Percentiles rank a stretch among this genome's conserved stretches.
Conservation (phyloP, 2,329 filamentous ascomycete species). For the Sordariomycetes sp. region DNA sequence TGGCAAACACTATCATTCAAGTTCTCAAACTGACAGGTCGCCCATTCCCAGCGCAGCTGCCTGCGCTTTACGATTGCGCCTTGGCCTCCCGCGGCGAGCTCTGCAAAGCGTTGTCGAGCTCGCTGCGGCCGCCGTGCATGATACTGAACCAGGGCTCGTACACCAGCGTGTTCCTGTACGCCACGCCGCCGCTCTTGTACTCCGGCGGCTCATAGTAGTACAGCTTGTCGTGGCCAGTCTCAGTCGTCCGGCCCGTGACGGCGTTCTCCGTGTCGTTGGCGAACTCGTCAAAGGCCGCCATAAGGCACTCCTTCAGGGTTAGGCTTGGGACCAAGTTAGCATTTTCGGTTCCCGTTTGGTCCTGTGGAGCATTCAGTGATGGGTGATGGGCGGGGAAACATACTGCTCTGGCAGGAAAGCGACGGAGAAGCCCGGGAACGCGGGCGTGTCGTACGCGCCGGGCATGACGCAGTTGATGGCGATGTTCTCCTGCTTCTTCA, state of each 20-base stretch:
- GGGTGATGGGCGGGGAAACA: background rate
- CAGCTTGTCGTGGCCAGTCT: constrained; percentile 28
- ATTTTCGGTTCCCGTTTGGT: background rate
- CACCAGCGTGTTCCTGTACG: constrained; percentile 8
- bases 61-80: background rate
- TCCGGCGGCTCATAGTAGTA: constrained; percentile 7
- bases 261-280: constrained; percentile 26
- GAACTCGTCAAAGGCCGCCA: constrained; percentile 31
- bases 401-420: constrained; percentile 23
- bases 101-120: constrained; percentile 5
- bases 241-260: constrained; percentile 28
- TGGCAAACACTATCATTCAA: too few species aligned
- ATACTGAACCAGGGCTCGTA: constrained; percentile 13
- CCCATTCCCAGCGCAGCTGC: background rate
- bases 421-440: constrained; percentile 29
- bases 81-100: constrained; percentile 1
- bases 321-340: constrained; percentile 11
- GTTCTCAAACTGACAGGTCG: too few species aligned
- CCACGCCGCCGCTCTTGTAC: constrained; percentile 9
- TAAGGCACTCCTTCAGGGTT: constrained; percentile 30
- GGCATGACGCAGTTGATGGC: constrained; percentile 37
- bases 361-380: too few species aligned
- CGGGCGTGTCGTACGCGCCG: constrained; percentile 31
- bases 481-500: constrained; percentile 34
- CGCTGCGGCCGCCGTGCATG: constrained; percentile 11